Evolutionary conservation across 1,284 basidiomycete genomes (phyloP), one percentile per base, ranked within the genome.

Genomic region (Apiotrichum porosum): DNA sequence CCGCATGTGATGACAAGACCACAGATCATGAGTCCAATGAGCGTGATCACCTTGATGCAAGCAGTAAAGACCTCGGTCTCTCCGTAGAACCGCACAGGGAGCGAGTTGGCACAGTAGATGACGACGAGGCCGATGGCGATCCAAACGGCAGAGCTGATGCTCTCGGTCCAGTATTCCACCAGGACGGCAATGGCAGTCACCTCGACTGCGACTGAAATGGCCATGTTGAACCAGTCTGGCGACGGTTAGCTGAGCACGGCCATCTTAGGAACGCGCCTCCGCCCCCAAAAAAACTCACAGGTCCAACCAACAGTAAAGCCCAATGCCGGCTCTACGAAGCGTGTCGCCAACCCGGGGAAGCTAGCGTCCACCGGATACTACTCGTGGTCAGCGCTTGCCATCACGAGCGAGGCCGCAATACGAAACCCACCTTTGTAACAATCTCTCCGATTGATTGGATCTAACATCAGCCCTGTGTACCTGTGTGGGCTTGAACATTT

Each of bases 231-330:
- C 81, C 83, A 84, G 64, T 87, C 43, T 37, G 24, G 2, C 4
- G 28, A 19, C 14, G 5, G 8, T 2, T 10, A 4, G 24, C 17
- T 22, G 10, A 28, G 17, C n/a, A n/a, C n/a, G n/a, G n/a, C n/a
- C n/a, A n/a, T n/a, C n/a, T n/a, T n/a, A n/a, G n/a, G n/a, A n/a
- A n/a, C n/a, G n/a, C n/a, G n/a, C n/a, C n/a, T n/a, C n/a, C n/a
- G n/a, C n/a, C n/a, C n/a, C n/a, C n/a, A n/a, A n/a, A n/a, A n/a
- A n/a, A n/a, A n/a, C n/a, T n/a, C 24, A 44, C 43, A 88, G 61
- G 86, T 84, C 84, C 84, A 89, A 54, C 86, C 86, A 81, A 86
- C 81, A 9, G 86, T 80, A 63, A 88, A 88, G 1, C 83, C 83
- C 52, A 90, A 77, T 1, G 86, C 83, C 6, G 84, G 83, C 63